These are phyloP conservation scores for Blastobotrys aristatus DNA, from an alignment of 1,139 yeast species.

Conservation along the genomic window DNA sequence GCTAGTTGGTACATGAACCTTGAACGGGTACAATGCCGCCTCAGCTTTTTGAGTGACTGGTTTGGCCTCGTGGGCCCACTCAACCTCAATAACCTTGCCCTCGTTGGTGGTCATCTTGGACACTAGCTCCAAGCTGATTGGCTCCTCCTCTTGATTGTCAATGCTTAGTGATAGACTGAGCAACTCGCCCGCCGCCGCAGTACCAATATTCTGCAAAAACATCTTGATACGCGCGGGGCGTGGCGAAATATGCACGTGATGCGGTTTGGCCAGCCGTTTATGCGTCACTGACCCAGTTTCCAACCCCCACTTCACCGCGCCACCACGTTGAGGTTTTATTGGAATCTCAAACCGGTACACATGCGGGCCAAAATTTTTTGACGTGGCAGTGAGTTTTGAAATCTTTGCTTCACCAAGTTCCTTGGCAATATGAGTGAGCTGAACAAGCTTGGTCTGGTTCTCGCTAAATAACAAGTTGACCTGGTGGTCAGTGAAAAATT, in stretches of 20 bases:
- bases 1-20: conserved; percentile 22
- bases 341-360: conserved; percentile 12
- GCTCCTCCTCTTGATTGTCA: conserved; percentile 30
- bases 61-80: background rate
- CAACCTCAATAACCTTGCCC: conserved; percentile 14
- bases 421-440: conserved; percentile 26
- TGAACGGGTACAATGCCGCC: conserved; percentile 13
- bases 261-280: background rate
- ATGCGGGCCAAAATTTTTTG: background rate
- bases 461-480: conserved; percentile 26
- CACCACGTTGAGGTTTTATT: background rate
- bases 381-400: conserved; percentile 4
- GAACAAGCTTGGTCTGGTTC: conserved; percentile 23
- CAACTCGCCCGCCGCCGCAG: conserved; percentile 31
- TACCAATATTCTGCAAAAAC: conserved; percentile 15
- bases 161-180: conserved; percentile 21
- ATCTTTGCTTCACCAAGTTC: conserved; percentile 21
- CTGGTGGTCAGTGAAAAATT: conserved; percentile 12
- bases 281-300: background rate
- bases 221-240: conserved; percentile 29
- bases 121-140: conserved; percentile 22
- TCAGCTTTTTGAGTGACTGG: conserved; percentile 8
- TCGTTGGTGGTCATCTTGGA: conserved; percentile 21
- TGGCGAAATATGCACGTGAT: conserved; percentile 22
- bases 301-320: background rate